Conservation (phyloP, 2,329 filamentous ascomycete genomes). For the Fusarium annulatum region DNA sequence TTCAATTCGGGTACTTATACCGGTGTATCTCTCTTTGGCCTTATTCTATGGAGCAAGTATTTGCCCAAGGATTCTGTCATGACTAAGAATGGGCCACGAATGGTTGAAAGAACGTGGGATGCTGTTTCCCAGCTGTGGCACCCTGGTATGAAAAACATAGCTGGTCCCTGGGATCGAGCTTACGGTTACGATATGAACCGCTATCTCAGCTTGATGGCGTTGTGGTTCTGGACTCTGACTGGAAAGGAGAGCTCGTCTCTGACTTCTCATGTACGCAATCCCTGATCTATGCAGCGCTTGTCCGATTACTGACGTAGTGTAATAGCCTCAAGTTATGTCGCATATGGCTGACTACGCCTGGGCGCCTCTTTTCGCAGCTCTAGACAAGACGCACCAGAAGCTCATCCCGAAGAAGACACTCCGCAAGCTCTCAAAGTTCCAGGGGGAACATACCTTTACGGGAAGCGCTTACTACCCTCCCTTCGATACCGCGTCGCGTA, state of each 20-base stretch:
- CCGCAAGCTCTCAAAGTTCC: conserved; percentile 57
- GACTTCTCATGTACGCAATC: not conserved
- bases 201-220: conserved; percentile 67
- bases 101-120: conserved; percentile 66
- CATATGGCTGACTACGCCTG: conserved; percentile 70
- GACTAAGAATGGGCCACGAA: conserved; percentile 60
- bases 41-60: conserved; percentile 71
- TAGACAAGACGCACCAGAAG: conserved; percentile 61
- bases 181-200: conserved; percentile 74
- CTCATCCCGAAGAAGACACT: conserved; percentile 58
- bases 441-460: conserved; percentile 63
- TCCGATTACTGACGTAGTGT: not conserved
- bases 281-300: accelerated
- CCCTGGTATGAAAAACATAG: conserved; percentile 68
- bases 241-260: conserved; percentile 58
- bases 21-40: conserved; percentile 68
- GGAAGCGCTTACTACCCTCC: conserved; percentile 68
- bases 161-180: conserved; percentile 72
- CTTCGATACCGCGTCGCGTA: conserved; percentile 65
- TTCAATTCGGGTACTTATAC: conserved; percentile 73
- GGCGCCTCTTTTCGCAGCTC: conserved; percentile 65
- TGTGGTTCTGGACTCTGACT: conserved; percentile 69
- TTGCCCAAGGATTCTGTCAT: conserved; percentile 64
- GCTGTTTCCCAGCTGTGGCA: conserved; percentile 66
- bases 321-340: conserved; percentile 63